These are phyloP conservation scores for Helicostylum pulchrum DNA, from an alignment of 192 early-diverging fungal genomes.

Conservation along the genomic window DNA sequence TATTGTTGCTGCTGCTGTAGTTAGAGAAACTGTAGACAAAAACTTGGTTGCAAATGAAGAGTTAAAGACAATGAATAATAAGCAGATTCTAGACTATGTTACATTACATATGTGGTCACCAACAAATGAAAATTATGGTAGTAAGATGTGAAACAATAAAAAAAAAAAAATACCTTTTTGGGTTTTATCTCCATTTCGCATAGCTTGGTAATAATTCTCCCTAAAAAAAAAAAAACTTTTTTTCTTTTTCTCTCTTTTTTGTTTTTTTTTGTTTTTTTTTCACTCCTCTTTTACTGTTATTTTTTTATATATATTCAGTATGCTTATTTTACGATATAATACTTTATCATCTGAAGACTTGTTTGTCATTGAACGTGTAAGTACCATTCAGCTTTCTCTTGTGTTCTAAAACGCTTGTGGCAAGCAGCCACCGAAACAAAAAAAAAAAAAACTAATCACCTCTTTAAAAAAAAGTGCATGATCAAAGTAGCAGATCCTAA, in stretches of 20 bases:
- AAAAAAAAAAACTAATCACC: not conserved
- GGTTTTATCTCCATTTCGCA: no score
- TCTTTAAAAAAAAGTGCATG: slow-evolving; percentile 37
- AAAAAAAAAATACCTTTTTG: not conserved
- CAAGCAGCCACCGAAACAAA: no score
- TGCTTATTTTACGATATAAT: slow-evolving; percentile 50
- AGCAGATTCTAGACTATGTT: slow-evolving; percentile 24
- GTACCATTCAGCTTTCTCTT: no score
- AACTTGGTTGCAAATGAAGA: slow-evolving; percentile 12
- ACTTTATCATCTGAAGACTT: slow-evolving; percentile 55
- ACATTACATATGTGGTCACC: slow-evolving; percentile 30
- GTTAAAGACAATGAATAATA: slow-evolving; percentile 2
- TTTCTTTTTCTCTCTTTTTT: not conserved
- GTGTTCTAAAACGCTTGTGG: no score
- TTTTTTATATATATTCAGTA: slow-evolving; percentile 17
- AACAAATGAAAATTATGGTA: slow-evolving; percentile 24
- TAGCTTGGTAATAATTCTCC: not conserved
- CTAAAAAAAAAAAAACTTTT: slow-evolving; percentile 10
- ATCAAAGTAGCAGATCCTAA: slow-evolving; percentile 44
- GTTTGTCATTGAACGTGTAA: slow-evolving; percentile 52
- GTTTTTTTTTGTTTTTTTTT: not conserved
- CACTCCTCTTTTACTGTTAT: not conserved
- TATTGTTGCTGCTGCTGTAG: slow-evolving; percentile 80
- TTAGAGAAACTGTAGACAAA: slow-evolving; percentile 34
- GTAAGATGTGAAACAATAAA: slow-evolving; percentile 3